Evolutionary conservation across 805 yeast species (phyloP).

Genomic region (Torulaspora indica): DNA sequence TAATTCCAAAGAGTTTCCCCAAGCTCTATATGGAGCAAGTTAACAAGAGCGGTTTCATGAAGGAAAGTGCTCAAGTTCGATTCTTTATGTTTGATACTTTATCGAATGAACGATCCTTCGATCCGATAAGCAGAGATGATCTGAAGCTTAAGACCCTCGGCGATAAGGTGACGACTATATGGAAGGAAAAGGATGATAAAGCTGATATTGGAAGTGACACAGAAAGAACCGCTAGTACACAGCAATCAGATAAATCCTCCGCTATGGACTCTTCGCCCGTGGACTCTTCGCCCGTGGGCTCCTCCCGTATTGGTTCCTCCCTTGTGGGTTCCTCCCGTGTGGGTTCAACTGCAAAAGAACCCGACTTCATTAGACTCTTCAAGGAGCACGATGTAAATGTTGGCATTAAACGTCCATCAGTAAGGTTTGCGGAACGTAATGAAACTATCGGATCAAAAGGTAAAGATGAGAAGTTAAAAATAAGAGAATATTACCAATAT

Average conservation of each 20-base stretch:
- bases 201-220: constrained; percentile 12
- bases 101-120: constrained; percentile 1
- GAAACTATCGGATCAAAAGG: not conserved
- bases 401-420: not conserved
- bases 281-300: too few species aligned
- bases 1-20: constrained; percentile 23
- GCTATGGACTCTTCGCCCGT: too few species aligned
- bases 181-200: constrained; percentile 17
- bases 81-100: constrained; percentile 16
- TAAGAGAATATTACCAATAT: constrained; percentile 1
- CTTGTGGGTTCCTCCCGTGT: too few species aligned
- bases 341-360: constrained; percentile 2
- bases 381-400: constrained; percentile 5
- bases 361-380: constrained; percentile 12
- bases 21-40: constrained; percentile 10
- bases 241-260: not conserved
- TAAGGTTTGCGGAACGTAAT: not conserved
- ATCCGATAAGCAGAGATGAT: constrained; percentile 5
- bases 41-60: constrained; percentile 14
- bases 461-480: not conserved
- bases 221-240: not conserved
- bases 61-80: constrained; percentile 10
- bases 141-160: constrained; percentile 9
- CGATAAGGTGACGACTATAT: constrained; percentile 17
- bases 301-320: too few species aligned